These are phyloP conservation scores for Emmonsiellopsis sp. DNA, from an alignment of 2,329 filamentous ascomycete species.

Conservation along the genomic window DNA sequence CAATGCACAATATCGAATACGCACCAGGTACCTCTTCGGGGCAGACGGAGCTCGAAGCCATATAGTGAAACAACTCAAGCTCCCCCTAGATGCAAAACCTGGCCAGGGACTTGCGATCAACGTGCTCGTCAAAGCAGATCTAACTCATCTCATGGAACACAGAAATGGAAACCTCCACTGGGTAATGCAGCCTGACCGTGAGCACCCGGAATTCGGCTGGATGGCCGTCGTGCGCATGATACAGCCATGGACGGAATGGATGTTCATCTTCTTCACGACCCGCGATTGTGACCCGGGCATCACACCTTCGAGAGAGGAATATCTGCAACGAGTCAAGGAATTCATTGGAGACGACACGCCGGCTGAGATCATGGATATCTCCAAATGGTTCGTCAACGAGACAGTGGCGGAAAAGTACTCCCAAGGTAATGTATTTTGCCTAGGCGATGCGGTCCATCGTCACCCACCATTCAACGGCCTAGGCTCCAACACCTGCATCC, in stretches of 20 bases:
- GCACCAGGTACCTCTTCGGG: constrained; percentile 50
- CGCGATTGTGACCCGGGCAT: constrained; percentile 22
- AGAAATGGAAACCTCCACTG: constrained; percentile 54
- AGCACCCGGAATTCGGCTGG: constrained; percentile 46
- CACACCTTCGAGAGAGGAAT: constrained; percentile 41
- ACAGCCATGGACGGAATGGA: constrained; percentile 55
- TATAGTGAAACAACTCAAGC: constrained; percentile 38
- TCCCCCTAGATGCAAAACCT: constrained; percentile 38
- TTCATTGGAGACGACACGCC: constrained; percentile 48
- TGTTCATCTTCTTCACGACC: constrained; percentile 46
- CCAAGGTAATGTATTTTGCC: constrained; percentile 43
- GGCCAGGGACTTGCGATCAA: constrained; percentile 44
- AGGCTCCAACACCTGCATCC: constrained; percentile 27
- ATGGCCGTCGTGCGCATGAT: constrained; percentile 49
- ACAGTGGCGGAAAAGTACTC: constrained; percentile 51
- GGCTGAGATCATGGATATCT: constrained; percentile 44
- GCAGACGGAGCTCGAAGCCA: constrained; percentile 46
- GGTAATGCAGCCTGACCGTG: constrained; percentile 47
- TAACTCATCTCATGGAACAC: constrained; percentile 41
- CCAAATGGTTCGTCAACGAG: constrained; percentile 55
- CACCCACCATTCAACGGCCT: constrained; percentile 51
- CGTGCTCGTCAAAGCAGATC: constrained; percentile 42
- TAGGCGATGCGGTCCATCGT: constrained; percentile 51
- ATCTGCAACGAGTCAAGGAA: constrained; percentile 36
- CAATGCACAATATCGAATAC: constrained; percentile 35